Base-by-base conservation (phyloP, 140 eudicot genomes). In the Senecio squalidus region DNA sequence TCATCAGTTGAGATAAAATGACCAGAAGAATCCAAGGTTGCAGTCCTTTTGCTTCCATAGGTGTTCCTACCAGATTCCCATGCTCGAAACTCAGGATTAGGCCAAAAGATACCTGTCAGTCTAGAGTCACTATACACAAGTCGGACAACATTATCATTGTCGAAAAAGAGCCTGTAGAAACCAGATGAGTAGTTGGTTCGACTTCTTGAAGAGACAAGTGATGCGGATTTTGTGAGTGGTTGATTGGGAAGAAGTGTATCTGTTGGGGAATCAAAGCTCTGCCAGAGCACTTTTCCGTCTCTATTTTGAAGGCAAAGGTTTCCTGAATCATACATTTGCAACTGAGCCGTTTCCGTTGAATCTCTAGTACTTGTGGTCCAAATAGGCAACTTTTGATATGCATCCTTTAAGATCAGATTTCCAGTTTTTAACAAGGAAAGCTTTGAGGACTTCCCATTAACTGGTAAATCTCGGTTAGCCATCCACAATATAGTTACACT, bases 391-490 rank as follows among this genome's bases (percentile, higher is more conserved):
- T 13, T 4, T 5, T 64, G 60, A 4, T 69, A 61, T 0, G 78
- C 83, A 29, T 76, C 87, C 0, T 17, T 68, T 9, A 80, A 53
- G 33, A 76, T 46, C 30, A 80, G 78, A 22, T 80, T 60, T 8
- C 87, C 83, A 6, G 75, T 55, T 69, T 49, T 43, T 1, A 15
- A 24, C 21, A 80, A 46, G 9, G 67, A 53, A n/a, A 80, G 47
- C 18, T 69, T 64, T 17, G 83, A 68, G 39, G 20, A 26, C 60
- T 66, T 68, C 1, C 83, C 77, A 28, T 80, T 80, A 7, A 80
- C 78, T 0, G 82, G 86, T 60, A 55, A 39, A 41, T 80, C 80
- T 26, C 80, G 70, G 66, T 80, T 80, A 9, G 82, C 82, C 76
- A 76, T 80, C 83, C 83, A 76, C 4, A 76, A 49, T 0, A 80